Evolutionary conservation across 78 protist species (phyloP).

Genomic region (Protostelium mycophagum): DNA sequence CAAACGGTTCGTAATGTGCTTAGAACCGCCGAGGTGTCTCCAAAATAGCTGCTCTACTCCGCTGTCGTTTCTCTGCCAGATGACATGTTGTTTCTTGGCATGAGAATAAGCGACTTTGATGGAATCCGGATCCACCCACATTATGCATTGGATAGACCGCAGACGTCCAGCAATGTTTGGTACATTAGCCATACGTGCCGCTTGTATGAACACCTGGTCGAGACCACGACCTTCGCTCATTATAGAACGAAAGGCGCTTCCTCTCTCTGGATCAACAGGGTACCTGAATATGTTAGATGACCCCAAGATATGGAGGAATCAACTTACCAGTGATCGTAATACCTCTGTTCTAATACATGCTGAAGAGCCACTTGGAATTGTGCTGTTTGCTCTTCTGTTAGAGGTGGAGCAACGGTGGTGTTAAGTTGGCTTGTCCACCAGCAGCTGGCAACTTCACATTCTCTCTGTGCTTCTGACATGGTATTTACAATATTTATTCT

Average conservation of each 20-base stretch:
- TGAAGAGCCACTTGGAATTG: background rate
- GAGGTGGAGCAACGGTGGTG: background rate
- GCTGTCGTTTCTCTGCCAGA: background rate
- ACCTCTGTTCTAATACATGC: background rate
- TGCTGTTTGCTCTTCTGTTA: background rate
- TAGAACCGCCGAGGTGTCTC: background rate
- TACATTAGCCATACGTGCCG: background rate
- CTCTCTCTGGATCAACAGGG: background rate
- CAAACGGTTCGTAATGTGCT: background rate
- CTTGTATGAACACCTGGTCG: background rate
- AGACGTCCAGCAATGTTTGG: background rate
- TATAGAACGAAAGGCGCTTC: background rate
- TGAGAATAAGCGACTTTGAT: background rate
- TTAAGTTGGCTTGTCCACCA: background rate
- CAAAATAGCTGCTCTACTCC: background rate
- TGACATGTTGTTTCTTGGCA: background rate
- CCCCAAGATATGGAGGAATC: too few species aligned
- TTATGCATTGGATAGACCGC: background rate
- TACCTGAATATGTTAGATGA: background rate
- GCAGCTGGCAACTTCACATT: background rate
- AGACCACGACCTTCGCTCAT: background rate
- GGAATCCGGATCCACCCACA: background rate
- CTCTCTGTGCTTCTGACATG: background rate
- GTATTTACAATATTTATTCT: too few species aligned
- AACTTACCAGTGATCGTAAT: background rate